Conservation (phyloP, 2,329 filamentous ascomycete species). For the Daldinia eschscholtzii region DNA sequence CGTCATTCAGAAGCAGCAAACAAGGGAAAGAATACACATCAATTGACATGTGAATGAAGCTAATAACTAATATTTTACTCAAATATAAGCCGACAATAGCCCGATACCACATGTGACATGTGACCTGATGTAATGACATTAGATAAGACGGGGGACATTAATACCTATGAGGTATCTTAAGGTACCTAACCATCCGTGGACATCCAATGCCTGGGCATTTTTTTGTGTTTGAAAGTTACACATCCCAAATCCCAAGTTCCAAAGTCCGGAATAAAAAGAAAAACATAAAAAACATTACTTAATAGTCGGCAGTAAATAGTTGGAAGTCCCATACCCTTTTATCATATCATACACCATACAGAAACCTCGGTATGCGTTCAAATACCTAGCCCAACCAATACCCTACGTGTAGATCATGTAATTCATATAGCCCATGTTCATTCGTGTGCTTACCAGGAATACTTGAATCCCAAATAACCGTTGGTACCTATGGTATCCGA, state of each 20-base stretch:
- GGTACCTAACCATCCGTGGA: too few species aligned
- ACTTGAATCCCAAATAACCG: conserved; percentile 17
- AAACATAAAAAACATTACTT: conserved; percentile 7
- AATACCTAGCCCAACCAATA: conserved; percentile 4
- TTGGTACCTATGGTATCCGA: conserved; percentile 12
- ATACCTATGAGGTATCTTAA: too few species aligned
- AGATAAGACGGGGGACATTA: too few species aligned
- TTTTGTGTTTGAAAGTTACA: conserved; percentile 7
- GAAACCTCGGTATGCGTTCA: background rate
- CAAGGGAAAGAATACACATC: background rate
- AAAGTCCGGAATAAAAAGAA: background rate
- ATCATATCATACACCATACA: conserved; percentile 9
- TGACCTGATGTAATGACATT: background rate
- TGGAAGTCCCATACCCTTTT: conserved; percentile 2
- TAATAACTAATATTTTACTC: background rate
- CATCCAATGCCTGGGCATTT: background rate
- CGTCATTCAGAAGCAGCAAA: background rate
- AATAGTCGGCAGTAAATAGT: conserved; percentile 9
- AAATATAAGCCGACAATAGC: background rate
- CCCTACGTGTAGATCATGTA: conserved; percentile 7
- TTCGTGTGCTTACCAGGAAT: conserved; percentile 12
- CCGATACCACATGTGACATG: background rate
- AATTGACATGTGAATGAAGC: conserved; percentile 10
- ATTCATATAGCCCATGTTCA: conserved; percentile 3
- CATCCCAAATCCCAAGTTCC: background rate